Evolutionary conservation across 176 grass and related monocot species (phyloP).

Genomic region (Ensete ventricosum): DNA sequence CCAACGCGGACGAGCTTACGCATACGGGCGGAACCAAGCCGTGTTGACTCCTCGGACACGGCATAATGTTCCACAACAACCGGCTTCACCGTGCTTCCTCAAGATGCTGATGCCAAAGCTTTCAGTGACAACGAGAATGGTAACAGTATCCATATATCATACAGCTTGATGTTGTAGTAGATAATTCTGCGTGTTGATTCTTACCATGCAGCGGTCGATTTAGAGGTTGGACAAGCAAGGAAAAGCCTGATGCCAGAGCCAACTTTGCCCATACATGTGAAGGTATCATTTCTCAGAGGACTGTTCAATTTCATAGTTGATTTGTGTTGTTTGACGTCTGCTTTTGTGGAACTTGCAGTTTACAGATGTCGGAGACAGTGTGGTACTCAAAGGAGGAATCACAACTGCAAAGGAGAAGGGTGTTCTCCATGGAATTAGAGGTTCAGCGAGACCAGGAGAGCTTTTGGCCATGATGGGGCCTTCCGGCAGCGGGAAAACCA

Average conservation of each 20-base stretch:
- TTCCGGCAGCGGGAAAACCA: constrained; percentile 90
- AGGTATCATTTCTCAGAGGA: constrained; percentile 29
- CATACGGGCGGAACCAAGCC: too few relatives aligned
- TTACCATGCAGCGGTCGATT: constrained; percentile 34
- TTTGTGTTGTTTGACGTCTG: background rate
- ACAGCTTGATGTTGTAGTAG: too few relatives aligned
- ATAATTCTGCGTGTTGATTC: too few relatives aligned
- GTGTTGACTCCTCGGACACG: too few relatives aligned
- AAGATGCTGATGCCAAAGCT: constrained; percentile 8
- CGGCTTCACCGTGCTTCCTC: constrained; percentile 70
- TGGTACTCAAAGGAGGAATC: constrained; percentile 48
- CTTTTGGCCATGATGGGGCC: constrained; percentile 90
- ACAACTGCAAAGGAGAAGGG: constrained; percentile 30
- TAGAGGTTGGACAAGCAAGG: constrained; percentile 36
- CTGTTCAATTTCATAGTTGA: background rate
- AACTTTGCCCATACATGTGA: constrained; percentile 73
- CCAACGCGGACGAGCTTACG: too few relatives aligned
- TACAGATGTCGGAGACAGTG: constrained; percentile 62
- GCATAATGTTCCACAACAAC: background rate
- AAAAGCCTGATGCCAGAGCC: constrained; percentile 64
- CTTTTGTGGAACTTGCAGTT: constrained; percentile 44
- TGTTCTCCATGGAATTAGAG: constrained; percentile 70
- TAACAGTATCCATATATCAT: background rate
- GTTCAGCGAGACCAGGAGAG: constrained; percentile 66
- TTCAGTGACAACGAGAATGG: constrained; percentile 63